Base-by-base conservation (phyloP, 2,329 filamentous ascomycete genomes). In the Penicillium olsonii region DNA sequence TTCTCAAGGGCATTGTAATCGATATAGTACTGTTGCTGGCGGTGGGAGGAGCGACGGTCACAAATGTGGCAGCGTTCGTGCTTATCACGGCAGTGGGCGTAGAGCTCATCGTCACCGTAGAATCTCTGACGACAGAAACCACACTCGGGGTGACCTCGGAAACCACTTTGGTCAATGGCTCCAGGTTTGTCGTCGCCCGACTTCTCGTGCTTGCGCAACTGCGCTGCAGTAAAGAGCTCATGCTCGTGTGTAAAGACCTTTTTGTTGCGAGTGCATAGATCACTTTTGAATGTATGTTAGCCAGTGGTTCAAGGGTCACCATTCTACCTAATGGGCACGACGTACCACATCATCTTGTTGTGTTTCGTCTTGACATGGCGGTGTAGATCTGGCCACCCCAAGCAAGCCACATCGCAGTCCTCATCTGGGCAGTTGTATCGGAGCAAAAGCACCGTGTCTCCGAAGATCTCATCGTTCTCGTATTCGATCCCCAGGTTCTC, bases 201-300 rank as follows among this genome's bases (percentile, higher is more conserved):
- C 54, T 84, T 88, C 80, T 97, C 95, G 69, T 99, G 94, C 63
- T 84, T 88, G 59, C 88, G 85, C 42, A 97, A 78, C 60, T 92
- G 90, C 55, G 85, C 82, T 54, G 84, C 81, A 1, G 88, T 87
- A 69, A 96, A 97, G 1, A 99, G 80, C 55, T 95, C 90, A 68
- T 99, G 94, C 72, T 99, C 94, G 72, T 99, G 94, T 1, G 94
- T 96, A 63, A 99, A 99, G 27, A 96, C 91, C 67, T 96, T 96
- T 74, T 99, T 99, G 76, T 96, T 92, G 52, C 91, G 80, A 6
- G 92, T 88, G 72, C 92, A 96, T 10, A 96, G 78, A 69, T 96
- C 90, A 71, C 88, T 81, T 53, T 20, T 20, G 15, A 9, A n/a
- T 35, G 19, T 11, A 9, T 5, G 47, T 63, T 11, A 60, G 45